Percentiles rank a stretch among this genome's conserved stretches.
These are phyloP conservation scores for Phialocephala sp. DNA, from an alignment of 2,329 filamentous ascomycete species.

Conservation along the genomic window DNA sequence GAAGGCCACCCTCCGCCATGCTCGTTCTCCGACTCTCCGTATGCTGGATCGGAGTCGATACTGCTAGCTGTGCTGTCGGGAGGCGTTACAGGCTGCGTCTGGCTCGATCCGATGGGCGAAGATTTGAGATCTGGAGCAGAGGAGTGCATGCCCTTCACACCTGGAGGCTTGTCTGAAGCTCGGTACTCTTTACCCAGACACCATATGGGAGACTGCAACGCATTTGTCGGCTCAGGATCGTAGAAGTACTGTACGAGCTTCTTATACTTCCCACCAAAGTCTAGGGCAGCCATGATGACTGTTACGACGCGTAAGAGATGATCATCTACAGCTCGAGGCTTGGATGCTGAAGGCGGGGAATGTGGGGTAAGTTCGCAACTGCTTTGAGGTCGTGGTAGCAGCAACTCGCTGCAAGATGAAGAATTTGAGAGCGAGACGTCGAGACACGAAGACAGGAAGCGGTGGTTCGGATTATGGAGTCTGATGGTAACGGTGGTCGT, in stretches of 20 bases:
- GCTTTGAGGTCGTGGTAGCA: background rate
- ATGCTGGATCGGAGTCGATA: constrained; percentile 37
- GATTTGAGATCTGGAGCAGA: constrained; percentile 27
- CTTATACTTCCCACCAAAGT: constrained; percentile 78
- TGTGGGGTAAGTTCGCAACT: constrained; percentile 22
- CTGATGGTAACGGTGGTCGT: background rate
- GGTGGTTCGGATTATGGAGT: background rate
- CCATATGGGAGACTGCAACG: constrained; percentile 76
- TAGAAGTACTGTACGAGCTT: constrained; percentile 90
- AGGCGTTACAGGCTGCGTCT: constrained; percentile 35
- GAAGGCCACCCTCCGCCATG: constrained; percentile 73
- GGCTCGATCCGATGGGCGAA: constrained; percentile 16
- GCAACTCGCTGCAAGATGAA: background rate
- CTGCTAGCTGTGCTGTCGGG: constrained; percentile 42
- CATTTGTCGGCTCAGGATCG: constrained; percentile 85
- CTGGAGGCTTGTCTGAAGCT: constrained; percentile 22
- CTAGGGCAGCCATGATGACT: constrained; percentile 65
- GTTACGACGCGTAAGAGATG: background rate
- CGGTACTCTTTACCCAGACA: constrained; percentile 72
- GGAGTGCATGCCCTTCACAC: constrained; percentile 21
- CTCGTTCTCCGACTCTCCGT: constrained; percentile 33
- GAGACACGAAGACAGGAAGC: background rate
- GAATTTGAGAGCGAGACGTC: background rate
- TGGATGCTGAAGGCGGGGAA: constrained; percentile 25
- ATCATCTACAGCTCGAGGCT: constrained; percentile 10